phyloP scores from a whole-genome alignment of 2,329 filamentous ascomycete species.

The Pseudocercospora vitis region DNA sequence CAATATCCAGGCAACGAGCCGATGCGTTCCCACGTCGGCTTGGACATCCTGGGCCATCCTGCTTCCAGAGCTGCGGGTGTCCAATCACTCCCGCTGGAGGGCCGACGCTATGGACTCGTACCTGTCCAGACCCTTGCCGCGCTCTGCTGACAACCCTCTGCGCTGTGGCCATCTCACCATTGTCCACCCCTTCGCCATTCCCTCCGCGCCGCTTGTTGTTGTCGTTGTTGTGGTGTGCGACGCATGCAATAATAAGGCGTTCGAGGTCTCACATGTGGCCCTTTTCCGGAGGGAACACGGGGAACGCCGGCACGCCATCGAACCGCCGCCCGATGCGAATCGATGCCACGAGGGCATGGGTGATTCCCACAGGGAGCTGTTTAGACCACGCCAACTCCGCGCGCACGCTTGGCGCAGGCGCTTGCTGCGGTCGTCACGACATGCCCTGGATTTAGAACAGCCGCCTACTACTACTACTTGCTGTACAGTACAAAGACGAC shows the following conservation, averaged over 20 bases:
- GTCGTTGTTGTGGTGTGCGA: too few species aligned
- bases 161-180: not conserved
- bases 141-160: slow-evolving; percentile 9
- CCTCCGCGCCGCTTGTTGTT: too few species aligned
- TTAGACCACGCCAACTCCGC: slow-evolving; percentile 6
- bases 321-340: slow-evolving; percentile 4
- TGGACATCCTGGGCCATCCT: slow-evolving; percentile 6
- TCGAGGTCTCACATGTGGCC: not conserved
- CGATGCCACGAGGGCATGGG: slow-evolving; percentile 11
- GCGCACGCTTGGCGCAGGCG: slow-evolving; percentile 10
- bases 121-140: slow-evolving; percentile 16
- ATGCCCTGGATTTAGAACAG: not conserved
- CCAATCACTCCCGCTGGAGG: slow-evolving; percentile 11
- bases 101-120: slow-evolving; percentile 12
- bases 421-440: slow-evolving; percentile 8
- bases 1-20: slow-evolving; percentile 11
- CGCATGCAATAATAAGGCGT: too few species aligned
- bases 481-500: too few species aligned
- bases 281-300: not conserved
- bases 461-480: not conserved
- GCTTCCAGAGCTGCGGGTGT: slow-evolving; percentile 10
- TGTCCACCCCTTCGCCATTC: too few species aligned
- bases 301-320: not conserved
- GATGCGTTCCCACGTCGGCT: slow-evolving; percentile 15
- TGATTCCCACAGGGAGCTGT: slow-evolving; percentile 9